Evolutionary conservation across 176 grass and related monocot species (phyloP), one percentile per base, ranked within the genome.

Genomic region (Oryza punctata): DNA sequence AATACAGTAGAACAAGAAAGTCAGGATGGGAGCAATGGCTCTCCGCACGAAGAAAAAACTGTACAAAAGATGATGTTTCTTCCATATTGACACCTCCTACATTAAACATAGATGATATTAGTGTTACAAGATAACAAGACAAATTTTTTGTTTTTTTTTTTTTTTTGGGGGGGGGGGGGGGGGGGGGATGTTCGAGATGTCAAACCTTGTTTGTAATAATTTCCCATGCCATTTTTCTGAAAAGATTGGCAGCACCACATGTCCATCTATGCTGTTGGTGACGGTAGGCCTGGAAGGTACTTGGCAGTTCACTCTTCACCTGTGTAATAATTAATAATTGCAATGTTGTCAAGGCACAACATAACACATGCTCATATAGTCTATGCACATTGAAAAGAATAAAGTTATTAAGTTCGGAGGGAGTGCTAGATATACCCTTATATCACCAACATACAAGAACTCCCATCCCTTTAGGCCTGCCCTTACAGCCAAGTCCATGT

Each of bases 281-380:
- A 67, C 93, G 89, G 77, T 95, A 98, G 9, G 89, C 91, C 84
- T 94, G 87, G 82, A 95, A 98, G 67, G 91, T 98, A 80, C 91
- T 87, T 84, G 96, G 93, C 16, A 98, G 88, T 90, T 98, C 96
- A 81, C 96, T 95, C 82, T 95, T 95, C 18, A 95, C 96, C 96
- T 98, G 81, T 45, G 23, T 90, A 45, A 66, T 72, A 37, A 38
- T 68, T 65, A 63, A 32, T 81, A 37, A 16, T 14, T 67, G 16
- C 81, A 59, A 89, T 76, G 15, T 64, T 73, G 67, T 57, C 33
- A 76, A 12, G 24, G 28, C 18, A 11, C 16, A 73, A 10, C 47
- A 73, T 73, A 74, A 19, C 50, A 60, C 44, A 84, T 64, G 45
- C n/a, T 82, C 37, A 78, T 50, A 49, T 12, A 50, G 12, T 57